phyloP scores from a whole-genome alignment of 768 basidiomycete genomes.

The Mycena pura region DNA sequence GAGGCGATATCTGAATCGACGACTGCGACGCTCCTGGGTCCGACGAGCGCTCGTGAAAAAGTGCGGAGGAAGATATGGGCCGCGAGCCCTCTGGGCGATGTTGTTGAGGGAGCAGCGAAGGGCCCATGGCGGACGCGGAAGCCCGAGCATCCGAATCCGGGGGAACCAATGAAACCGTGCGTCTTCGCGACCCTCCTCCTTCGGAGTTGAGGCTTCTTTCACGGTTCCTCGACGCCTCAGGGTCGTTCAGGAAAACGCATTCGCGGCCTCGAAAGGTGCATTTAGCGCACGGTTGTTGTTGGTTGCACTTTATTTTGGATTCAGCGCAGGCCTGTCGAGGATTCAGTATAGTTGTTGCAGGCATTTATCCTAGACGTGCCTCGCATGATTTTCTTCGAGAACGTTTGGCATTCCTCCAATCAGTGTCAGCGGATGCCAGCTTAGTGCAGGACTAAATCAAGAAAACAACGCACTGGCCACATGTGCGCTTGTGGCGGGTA shows the following conservation, averaged over 20 bases:
- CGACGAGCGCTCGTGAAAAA: too few species aligned
- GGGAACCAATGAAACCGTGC: slow-evolving; percentile 21
- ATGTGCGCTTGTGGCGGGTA: slow-evolving; percentile 74
- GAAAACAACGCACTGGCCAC: slow-evolving; percentile 70
- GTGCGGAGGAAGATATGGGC: too few species aligned
- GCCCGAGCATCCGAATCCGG: background rate
- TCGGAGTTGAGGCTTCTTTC: slow-evolving; percentile 49
- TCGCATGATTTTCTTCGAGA: slow-evolving; percentile 74
- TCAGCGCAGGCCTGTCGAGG: slow-evolving; percentile 63
- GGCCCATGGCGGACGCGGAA: background rate
- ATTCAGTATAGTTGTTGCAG: slow-evolving; percentile 8
- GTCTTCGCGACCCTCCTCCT: slow-evolving; percentile 47
- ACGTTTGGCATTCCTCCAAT: slow-evolving; percentile 53
- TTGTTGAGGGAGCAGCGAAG: too few species aligned
- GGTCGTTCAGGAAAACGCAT: slow-evolving; percentile 66
- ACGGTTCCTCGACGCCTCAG: slow-evolving; percentile 48
- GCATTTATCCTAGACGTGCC: slow-evolving; percentile 31
- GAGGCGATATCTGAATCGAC: too few species aligned
- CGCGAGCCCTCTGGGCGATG: too few species aligned
- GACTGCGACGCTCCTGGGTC: too few species aligned
- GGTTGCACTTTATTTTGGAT: slow-evolving; percentile 79
- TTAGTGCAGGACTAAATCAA: slow-evolving; percentile 34
- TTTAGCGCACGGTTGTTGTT: slow-evolving; percentile 71
- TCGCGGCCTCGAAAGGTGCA: slow-evolving; percentile 67
- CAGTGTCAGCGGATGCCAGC: slow-evolving; percentile 19